Evolutionary conservation across 140 eudicot genomes (phyloP).

Genomic region (Bidens hawaiensis): DNA sequence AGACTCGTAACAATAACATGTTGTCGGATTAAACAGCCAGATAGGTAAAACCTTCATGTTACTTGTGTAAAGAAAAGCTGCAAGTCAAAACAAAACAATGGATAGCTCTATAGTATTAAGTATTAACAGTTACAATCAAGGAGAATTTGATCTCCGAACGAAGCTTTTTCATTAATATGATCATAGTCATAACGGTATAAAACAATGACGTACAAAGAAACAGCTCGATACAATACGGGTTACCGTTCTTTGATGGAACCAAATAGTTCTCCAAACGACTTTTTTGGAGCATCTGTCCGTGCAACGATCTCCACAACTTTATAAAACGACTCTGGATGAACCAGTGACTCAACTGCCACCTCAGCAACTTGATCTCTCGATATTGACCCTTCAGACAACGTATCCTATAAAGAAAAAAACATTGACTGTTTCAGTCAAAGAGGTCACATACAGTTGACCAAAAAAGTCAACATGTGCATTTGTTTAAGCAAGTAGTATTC

Average conservation of each 20-base stretch:
- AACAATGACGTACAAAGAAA: neutral
- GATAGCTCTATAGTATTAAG: too few relatives aligned
- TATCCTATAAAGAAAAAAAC: slow-evolving; percentile 43
- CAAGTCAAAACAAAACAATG: too few relatives aligned
- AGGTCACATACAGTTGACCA: neutral
- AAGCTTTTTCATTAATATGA: neutral
- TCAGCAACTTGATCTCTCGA: slow-evolving; percentile 97
- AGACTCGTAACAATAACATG: too few relatives aligned
- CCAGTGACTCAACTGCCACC: slow-evolving; percentile 86
- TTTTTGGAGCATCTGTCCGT: slow-evolving; percentile 69
- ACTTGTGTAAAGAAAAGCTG: too few relatives aligned
- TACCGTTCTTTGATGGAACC: slow-evolving; percentile 69
- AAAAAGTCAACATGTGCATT: neutral
- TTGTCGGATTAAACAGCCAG: too few relatives aligned
- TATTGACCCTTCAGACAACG: slow-evolving; percentile 66
- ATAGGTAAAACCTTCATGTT: too few relatives aligned
- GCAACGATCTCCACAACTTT: slow-evolving; percentile 95
- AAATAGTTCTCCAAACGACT: slow-evolving; percentile 69
- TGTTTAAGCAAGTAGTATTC: neutral
- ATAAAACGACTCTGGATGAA: slow-evolving; percentile 56
- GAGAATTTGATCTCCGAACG: neutral
- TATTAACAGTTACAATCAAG: neutral
- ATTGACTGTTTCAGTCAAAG: slow-evolving; percentile 3
- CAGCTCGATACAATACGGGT: neutral
- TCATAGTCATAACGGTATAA: neutral